A percentile compares a stretch with the other conserved stretches of the same genome.
phyloP scores from a whole-genome alignment of 768 basidiomycete genomes.

The Suillus spraguei region DNA sequence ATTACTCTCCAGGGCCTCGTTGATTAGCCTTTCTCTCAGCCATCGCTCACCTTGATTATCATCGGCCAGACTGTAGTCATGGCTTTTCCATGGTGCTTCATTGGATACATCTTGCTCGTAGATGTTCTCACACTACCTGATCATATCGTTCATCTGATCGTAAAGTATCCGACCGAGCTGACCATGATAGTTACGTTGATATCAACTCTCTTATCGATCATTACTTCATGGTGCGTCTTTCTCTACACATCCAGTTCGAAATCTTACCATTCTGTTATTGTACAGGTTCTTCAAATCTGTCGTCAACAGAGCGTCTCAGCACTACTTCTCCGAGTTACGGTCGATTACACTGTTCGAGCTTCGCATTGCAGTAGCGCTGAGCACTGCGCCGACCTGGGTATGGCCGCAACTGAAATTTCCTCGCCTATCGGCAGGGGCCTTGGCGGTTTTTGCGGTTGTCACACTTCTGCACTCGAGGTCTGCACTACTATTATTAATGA shows the following conservation, averaged over 20 bases:
- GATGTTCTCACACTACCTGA: neutral
- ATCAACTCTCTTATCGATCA: neutral
- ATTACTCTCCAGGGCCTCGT: neutral
- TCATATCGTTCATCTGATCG: neutral
- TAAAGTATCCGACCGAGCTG: neutral
- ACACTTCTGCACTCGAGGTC: neutral
- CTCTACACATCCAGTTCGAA: neutral
- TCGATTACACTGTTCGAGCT: neutral
- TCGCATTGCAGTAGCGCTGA: conserved; percentile 2
- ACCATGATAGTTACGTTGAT: conserved; percentile 1
- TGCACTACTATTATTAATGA: neutral
- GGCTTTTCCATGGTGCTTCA: conserved; percentile 1
- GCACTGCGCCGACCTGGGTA: neutral
- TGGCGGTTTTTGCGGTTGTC: neutral
- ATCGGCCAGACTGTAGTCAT: conserved; percentile 1
- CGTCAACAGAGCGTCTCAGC: neutral
- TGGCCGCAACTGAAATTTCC: neutral
- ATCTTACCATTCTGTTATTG: neutral
- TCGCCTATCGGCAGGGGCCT: neutral
- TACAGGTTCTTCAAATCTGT: neutral
- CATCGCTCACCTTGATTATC: neutral
- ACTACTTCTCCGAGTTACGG: neutral
- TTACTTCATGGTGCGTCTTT: neutral
- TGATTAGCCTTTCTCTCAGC: neutral
- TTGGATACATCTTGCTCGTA: neutral